These are phyloP conservation scores for Triticum turgidum DNA, from an alignment of 176 grass and related monocot species.

Conservation along the genomic window DNA sequence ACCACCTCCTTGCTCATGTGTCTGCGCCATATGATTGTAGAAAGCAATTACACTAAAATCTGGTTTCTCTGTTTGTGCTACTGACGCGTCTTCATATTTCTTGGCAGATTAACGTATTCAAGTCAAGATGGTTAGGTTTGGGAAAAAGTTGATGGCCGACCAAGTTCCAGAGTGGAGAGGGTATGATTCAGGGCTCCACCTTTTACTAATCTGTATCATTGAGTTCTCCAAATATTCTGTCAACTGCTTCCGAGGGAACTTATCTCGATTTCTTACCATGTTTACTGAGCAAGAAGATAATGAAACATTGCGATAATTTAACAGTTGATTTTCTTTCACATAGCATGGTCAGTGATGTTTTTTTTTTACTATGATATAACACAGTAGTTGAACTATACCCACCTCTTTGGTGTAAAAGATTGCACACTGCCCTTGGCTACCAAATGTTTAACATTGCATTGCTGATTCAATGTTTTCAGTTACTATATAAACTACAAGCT, in stretches of 20 bases:
- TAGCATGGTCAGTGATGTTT: background rate
- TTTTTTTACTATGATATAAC: background rate
- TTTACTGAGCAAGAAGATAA: conserved; percentile 11
- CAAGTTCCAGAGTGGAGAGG: conserved; percentile 84
- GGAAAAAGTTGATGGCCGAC: conserved; percentile 73
- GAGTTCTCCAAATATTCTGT: background rate
- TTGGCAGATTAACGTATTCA: conserved; percentile 35
- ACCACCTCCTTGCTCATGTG: background rate
- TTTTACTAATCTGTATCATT: background rate
- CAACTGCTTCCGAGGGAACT: background rate
- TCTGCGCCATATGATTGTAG: background rate
- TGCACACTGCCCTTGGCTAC: background rate
- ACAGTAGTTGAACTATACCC: background rate
- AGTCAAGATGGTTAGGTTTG: conserved; percentile 89
- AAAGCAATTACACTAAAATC: background rate
- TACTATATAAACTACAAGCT: conserved; percentile 99
- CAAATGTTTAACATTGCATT: background rate
- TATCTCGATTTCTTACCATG: background rate
- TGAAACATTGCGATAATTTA: background rate
- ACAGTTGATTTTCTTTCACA: background rate
- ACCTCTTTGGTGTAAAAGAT: background rate
- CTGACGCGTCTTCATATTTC: conserved; percentile 30
- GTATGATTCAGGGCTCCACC: conserved; percentile 34
- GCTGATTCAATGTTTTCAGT: conserved; percentile 43
- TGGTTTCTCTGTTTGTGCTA: background rate